These are phyloP conservation scores for Rasamsonia emersonii DNA, from an alignment of 2,329 filamentous ascomycete species.

Conservation along the genomic window DNA sequence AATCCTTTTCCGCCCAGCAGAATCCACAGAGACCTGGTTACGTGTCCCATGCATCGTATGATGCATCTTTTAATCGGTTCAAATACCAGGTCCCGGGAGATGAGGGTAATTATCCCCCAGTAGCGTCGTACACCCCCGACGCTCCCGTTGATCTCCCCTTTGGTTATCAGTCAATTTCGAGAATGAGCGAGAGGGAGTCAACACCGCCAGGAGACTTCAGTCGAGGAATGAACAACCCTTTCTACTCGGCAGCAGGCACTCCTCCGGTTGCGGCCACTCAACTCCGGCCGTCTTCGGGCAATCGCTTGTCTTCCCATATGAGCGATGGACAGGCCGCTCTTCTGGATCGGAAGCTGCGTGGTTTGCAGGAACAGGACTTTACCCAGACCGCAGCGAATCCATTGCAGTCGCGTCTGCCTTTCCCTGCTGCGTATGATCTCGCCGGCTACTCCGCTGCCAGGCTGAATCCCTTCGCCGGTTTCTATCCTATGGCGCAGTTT, in stretches of 20 bases:
- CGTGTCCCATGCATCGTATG: slow-evolving; percentile 32
- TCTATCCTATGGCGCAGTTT: slow-evolving; percentile 27
- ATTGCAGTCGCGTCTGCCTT: slow-evolving; percentile 22
- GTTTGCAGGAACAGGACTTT: slow-evolving; percentile 35
- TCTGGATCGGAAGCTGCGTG: slow-evolving; percentile 42
- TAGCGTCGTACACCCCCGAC: slow-evolving; percentile 19
- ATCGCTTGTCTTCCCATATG: slow-evolving; percentile 27
- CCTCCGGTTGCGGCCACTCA: slow-evolving; percentile 29
- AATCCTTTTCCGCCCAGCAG: slow-evolving; percentile 23
- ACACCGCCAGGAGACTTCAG: slow-evolving; percentile 40
- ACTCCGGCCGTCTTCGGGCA: slow-evolving; percentile 36
- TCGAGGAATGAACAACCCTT: slow-evolving; percentile 33
- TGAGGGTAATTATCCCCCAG: slow-evolving; percentile 20
- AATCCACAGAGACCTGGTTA: slow-evolving; percentile 20
- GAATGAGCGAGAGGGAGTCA: slow-evolving; percentile 37
- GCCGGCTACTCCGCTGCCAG: slow-evolving; percentile 21
- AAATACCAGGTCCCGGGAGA: slow-evolving; percentile 29
- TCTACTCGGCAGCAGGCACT: slow-evolving; percentile 39
- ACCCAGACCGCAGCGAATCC: slow-evolving; percentile 17
- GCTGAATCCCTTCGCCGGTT: slow-evolving; percentile 27
- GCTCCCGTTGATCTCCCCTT: slow-evolving; percentile 22
- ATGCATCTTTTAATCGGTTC: slow-evolving; percentile 37
- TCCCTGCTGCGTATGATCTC: slow-evolving; percentile 25
- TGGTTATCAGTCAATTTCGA: slow-evolving; percentile 30
- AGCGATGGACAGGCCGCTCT: slow-evolving; percentile 36